Evolutionary conservation across 257 asterid genomes (phyloP), one percentile per base, ranked within the genome.

Genomic region (Plectranthus barbatus): DNA sequence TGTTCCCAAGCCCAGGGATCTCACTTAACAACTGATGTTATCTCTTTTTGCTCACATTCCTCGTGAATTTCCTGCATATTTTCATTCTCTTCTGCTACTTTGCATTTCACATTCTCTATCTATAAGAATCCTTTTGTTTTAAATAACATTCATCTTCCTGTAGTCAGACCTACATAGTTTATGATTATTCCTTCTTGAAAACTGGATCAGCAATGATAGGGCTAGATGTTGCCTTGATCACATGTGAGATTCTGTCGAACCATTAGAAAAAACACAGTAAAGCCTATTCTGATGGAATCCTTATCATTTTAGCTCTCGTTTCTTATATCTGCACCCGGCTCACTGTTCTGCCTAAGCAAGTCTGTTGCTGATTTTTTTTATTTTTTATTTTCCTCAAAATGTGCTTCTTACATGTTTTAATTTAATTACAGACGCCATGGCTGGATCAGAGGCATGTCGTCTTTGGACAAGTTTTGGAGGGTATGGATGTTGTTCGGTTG

Each of bases 401-500:
- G 36, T 37, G 42, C 7, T 68, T 51, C 33, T 52, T 19, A 51
- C 33, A 12, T 55, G 23, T 72, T 60, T 66, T 54, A 53, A 55
- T 64, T 45, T 68, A 41, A 67, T 69, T 73, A 60, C 91, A 92
- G 99, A 92, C 99, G n/a, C 72, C 94, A 2, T 92, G 99, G 99
- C 79, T 92, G 70, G 99, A 92, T 71, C 47, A 74, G 67, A 84
- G 76, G 77, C 99, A 92, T 51, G 97, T 89, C 20, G 99, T 92
- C 66, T 92, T 92, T 33, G 99, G 99, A 77, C 99, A 92, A 80
- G 97, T 92, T 54, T 45, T 92, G 70, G 97, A 92, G 70, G 99
- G 99, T 61, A 80, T 92, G 96, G 97, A 92, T 44, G 34, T 86
- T 17, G 94, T 92, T 15, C 80, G 64, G 77, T 50, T 74, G 70